A percentile compares a stretch with the other conserved stretches of the same genome.
phyloP scores from a whole-genome alignment of 1,284 basidiomycete genomes.

The Trametes sp. region DNA sequence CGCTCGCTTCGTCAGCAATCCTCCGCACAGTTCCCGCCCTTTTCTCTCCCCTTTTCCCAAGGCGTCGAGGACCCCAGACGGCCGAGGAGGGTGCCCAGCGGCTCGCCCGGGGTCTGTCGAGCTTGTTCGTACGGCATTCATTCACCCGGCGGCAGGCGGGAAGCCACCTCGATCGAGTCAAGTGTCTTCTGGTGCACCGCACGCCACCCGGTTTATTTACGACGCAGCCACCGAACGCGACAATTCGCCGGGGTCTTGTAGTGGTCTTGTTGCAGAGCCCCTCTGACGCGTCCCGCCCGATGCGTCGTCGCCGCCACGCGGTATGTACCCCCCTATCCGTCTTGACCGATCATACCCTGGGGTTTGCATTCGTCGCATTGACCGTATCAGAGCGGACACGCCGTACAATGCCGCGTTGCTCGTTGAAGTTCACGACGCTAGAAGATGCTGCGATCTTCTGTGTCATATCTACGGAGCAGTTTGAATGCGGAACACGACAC shows the following conservation, averaged over 20 bases:
- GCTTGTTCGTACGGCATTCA: not conserved
- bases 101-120: not conserved
- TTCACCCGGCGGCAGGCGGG: not conserved
- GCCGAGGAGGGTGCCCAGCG: not conserved
- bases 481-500: not conserved
- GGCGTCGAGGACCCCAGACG: not conserved
- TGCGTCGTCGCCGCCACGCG: not conserved
- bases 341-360: not conserved
- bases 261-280: not conserved
- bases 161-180: conserved; percentile 8
- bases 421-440: not conserved
- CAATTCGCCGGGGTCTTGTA: conserved; percentile 12
- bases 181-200: no score
- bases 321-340: not conserved
- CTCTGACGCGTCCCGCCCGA: not conserved
- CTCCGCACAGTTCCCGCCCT: not conserved
- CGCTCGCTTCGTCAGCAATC: no score
- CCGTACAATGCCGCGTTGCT: not conserved
- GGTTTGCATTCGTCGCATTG: no score
- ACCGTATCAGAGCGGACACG: no score
- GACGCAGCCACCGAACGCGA: not conserved
- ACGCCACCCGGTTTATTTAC: not conserved
- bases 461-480: not conserved
- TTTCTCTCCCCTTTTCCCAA: not conserved
- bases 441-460: not conserved